Conservation (phyloP, 305 asterid species). For the Euphrasia arctica region DNA sequence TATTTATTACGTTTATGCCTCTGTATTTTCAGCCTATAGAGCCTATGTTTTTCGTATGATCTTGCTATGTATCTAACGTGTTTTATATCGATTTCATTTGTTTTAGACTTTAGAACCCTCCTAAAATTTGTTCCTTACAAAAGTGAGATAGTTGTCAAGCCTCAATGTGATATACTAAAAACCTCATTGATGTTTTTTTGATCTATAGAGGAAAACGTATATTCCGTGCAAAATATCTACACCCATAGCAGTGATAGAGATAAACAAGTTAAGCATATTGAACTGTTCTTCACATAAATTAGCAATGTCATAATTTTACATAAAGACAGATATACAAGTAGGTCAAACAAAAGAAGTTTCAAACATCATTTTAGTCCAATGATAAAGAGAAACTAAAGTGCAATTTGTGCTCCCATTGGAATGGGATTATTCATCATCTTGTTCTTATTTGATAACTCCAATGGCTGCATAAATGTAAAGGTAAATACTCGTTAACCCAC, state of each 20-base stretch:
- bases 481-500: not conserved
- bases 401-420: not conserved
- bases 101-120: not conserved
- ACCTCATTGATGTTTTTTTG: no score
- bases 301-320: not conserved
- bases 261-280: no score
- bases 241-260: no score
- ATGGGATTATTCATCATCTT: not conserved
- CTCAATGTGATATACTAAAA: no score
- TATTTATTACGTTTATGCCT: not conserved
- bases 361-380: not conserved
- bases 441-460: not conserved
- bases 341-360: not conserved
- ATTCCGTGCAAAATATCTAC: no score
- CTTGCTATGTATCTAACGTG: not conserved
- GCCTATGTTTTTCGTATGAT: not conserved
- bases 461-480: slow-evolving; percentile 11
- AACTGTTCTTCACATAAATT: not conserved
- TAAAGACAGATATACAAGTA: not conserved
- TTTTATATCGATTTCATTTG: not conserved
- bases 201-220: no score
- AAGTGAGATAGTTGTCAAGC: no score
- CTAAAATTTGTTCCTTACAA: not conserved
- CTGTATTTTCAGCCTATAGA: no score
- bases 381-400: not conserved